Percentiles rank a stretch among this genome's conserved stretches.
These are phyloP conservation scores for Taxillus chinensis DNA, from an alignment of 164 flowering plant species.

Conservation along the genomic window DNA sequence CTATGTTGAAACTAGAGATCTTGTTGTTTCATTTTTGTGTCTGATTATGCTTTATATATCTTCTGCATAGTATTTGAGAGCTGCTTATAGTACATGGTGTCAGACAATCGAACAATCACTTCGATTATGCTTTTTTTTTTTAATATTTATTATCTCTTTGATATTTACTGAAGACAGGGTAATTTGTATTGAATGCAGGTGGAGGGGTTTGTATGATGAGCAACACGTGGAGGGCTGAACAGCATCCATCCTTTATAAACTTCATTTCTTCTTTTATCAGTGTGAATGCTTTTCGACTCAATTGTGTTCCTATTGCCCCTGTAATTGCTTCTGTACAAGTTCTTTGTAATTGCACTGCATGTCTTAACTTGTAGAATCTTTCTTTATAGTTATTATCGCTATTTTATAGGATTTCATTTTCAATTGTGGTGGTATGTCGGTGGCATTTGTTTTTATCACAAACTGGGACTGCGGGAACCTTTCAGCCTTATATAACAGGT, in stretches of 20 bases:
- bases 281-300: constrained; percentile 70
- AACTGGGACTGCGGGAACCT: constrained; percentile 38
- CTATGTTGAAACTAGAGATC: too few species aligned
- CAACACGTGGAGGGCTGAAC: constrained; percentile 68
- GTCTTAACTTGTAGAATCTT: neutral
- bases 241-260: constrained; percentile 61
- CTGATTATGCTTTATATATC: too few species aligned
- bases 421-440: constrained; percentile 84
- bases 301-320: constrained; percentile 63
- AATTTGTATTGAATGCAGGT: constrained; percentile 19
- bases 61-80: too few species aligned
- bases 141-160: too few species aligned
- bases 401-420: constrained; percentile 79
- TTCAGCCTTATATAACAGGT: constrained; percentile 53
- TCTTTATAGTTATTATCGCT: constrained; percentile 4
- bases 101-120: too few species aligned
- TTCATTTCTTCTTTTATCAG: constrained; percentile 68
- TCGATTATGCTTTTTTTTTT: too few species aligned
- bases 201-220: constrained; percentile 75
- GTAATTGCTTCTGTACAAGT: constrained; percentile 26
- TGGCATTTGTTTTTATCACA: constrained; percentile 80
- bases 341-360: neutral
- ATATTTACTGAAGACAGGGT: neutral
- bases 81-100: too few species aligned
- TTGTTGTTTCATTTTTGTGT: too few species aligned